phyloP scores from a whole-genome alignment of 1,139 yeast species.

The Torulaspora pretoriensis region DNA sequence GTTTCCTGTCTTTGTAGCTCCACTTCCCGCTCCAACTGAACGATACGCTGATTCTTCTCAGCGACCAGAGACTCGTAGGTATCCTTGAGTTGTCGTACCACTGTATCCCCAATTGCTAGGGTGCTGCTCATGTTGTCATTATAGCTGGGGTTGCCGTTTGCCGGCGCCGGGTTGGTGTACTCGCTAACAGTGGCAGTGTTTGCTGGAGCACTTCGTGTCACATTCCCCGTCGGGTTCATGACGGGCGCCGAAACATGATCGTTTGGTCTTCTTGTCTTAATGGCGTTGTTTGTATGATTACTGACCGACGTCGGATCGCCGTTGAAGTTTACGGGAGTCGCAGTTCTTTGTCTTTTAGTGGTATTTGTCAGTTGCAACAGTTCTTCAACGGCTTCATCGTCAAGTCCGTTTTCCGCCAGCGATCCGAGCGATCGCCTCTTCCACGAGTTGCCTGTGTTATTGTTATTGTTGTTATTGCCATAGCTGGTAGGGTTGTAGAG shows the following conservation, averaged over 20 bases:
- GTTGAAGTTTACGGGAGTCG: constrained; percentile 14
- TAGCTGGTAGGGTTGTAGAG: constrained; percentile 9
- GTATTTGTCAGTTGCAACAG: constrained; percentile 28
- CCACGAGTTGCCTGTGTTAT: constrained; percentile 16
- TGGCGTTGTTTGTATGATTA: not conserved
- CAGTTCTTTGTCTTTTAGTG: constrained; percentile 21
- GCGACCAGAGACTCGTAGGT: constrained; percentile 29
- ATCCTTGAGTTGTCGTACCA: constrained; percentile 21
- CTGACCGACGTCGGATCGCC: constrained; percentile 1
- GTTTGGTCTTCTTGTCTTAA: constrained; percentile 2
- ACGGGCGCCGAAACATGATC: constrained; percentile 2
- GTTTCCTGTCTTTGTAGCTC: constrained; percentile 35
- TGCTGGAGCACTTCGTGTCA: constrained; percentile 2
- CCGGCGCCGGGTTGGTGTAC: constrained; percentile 5
- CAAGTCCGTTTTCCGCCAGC: constrained; percentile 27
- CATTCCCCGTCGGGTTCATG: constrained; percentile 1
- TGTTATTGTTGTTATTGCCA: constrained; percentile 3
- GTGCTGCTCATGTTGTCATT: constrained; percentile 8
- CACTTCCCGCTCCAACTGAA: constrained; percentile 32
- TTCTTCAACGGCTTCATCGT: constrained; percentile 33
- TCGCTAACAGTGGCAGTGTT: constrained; percentile 5
- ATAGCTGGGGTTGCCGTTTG: constrained; percentile 2
- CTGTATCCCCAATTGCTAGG: constrained; percentile 14
- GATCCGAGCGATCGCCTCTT: constrained; percentile 31
- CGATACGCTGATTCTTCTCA: constrained; percentile 33